A percentile compares a stretch with the other conserved stretches of the same genome.
Evolutionary conservation across 371 early-diverging fungal genomes (phyloP).

Genomic region (Circinella minor): DNA sequence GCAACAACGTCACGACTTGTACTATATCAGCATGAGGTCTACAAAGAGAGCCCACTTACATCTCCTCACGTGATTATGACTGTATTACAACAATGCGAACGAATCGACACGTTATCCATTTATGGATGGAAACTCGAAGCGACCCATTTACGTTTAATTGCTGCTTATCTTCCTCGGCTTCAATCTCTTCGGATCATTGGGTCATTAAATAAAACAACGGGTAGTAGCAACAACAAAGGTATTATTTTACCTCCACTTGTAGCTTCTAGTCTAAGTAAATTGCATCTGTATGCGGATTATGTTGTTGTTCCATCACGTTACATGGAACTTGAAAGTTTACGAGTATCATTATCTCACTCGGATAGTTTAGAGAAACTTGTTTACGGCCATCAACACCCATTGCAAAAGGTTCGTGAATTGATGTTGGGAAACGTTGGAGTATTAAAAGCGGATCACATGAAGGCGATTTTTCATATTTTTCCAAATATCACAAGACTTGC

Average conservation of each 20-base stretch:
- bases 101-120: conserved; percentile 29
- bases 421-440: neutral
- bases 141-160: conserved; percentile 26
- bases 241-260: conserved; percentile 11
- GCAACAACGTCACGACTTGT: conserved; percentile 5
- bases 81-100: conserved; percentile 36
- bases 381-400: neutral
- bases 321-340: neutral
- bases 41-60: conserved; percentile 19
- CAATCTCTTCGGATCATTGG: conserved; percentile 35
- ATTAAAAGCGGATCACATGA: neutral
- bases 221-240: conserved; percentile 10
- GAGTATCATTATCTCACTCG: neutral
- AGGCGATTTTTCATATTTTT: neutral
- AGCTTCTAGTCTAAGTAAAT: conserved; percentile 17
- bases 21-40: neutral
- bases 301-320: neutral
- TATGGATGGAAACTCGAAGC: conserved; percentile 45
- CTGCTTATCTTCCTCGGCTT: conserved; percentile 15
- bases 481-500: neutral
- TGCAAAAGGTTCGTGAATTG: neutral
- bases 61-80: conserved; percentile 21
- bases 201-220: neutral
- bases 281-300: conserved; percentile 36
- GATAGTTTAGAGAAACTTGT: conserved; percentile 2